phyloP scores from a whole-genome alignment of 2,329 filamentous ascomycete species.

The Penicillium sp. region DNA sequence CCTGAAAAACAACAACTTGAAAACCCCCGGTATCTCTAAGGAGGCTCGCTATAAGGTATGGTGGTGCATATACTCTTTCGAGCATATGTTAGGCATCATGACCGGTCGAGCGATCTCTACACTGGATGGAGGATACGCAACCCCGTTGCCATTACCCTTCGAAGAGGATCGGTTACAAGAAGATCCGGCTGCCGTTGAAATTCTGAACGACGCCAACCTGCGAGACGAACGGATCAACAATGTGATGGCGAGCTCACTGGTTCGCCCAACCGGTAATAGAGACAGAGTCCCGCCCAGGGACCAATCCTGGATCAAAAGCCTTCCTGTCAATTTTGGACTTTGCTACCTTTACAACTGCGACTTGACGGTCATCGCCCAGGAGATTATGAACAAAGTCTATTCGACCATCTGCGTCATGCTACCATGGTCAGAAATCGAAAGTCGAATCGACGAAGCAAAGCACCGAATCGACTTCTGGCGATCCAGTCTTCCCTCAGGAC shows the following conservation, averaged over 20 bases:
- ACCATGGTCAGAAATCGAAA: slow-evolving; percentile 41
- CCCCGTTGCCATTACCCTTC: slow-evolving; percentile 20
- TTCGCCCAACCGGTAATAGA: slow-evolving; percentile 25
- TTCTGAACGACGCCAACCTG: slow-evolving; percentile 30
- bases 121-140: slow-evolving; percentile 23
- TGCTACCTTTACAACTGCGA: slow-evolving; percentile 41
- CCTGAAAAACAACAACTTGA: slow-evolving; percentile 33
- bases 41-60: slow-evolving; percentile 39
- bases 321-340: slow-evolving; percentile 33
- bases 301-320: slow-evolving; percentile 33
- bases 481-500: slow-evolving; percentile 33
- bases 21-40: slow-evolving; percentile 33
- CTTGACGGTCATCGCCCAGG: slow-evolving; percentile 37
- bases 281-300: slow-evolving; percentile 26
- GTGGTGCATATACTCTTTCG: slow-evolving; percentile 39
- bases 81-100: slow-evolving; percentile 37
- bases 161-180: slow-evolving; percentile 33
- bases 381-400: slow-evolving; percentile 41
- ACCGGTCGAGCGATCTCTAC: slow-evolving; percentile 38
- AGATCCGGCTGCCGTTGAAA: slow-evolving; percentile 27
- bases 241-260: slow-evolving; percentile 28
- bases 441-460: slow-evolving; percentile 35
- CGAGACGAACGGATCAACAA: slow-evolving; percentile 30
- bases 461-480: slow-evolving; percentile 39
- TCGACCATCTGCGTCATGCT: slow-evolving; percentile 36